Evolutionary conservation across 2,329 filamentous ascomycete species (phyloP).

Genomic region (Paecilomyces formosus): DNA sequence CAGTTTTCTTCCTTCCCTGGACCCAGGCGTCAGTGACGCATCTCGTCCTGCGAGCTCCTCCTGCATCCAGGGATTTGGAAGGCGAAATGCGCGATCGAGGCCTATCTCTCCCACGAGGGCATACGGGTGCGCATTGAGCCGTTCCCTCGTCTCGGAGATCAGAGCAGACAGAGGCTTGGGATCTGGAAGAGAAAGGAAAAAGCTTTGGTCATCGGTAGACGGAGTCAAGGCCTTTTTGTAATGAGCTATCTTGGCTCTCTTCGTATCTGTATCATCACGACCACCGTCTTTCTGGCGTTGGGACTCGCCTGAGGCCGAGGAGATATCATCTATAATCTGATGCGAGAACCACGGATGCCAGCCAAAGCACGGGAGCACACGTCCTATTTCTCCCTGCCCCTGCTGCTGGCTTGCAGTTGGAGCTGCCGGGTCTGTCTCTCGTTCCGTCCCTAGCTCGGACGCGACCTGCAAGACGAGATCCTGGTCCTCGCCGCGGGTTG

Average conservation of each 20-base stretch:
- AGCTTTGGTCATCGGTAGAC: conserved; percentile 36
- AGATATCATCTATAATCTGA: conserved; percentile 46
- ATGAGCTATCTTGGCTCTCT: conserved; percentile 36
- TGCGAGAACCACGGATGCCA: conserved; percentile 66
- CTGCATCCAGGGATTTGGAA: conserved; percentile 45
- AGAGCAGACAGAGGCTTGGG: conserved; percentile 48
- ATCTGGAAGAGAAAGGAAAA: conserved; percentile 45
- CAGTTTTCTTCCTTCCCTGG: conserved; percentile 51
- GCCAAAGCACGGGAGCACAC: conserved; percentile 55
- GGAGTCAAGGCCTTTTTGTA: conserved; percentile 47
- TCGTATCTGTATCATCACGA: conserved; percentile 4
- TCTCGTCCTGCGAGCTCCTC: conserved; percentile 24
- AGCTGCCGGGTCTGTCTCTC: conserved; percentile 5
- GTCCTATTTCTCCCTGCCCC: conserved; percentile 21
- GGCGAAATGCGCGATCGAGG: conserved; percentile 53
- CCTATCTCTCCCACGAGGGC: conserved; percentile 58
- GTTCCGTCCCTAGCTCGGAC: not conserved
- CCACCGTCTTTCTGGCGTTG: not conserved
- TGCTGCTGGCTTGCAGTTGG: conserved; percentile 6
- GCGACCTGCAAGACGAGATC: conserved; percentile 48
- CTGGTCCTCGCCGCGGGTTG: conserved; percentile 56
- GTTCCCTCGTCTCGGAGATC: conserved; percentile 41
- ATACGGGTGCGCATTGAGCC: conserved; percentile 44
- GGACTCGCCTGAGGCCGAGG: not conserved
- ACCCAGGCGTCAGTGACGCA: conserved; percentile 47